A percentile compares a stretch with the other conserved stretches of the same genome.
Conservation (phyloP, 768 basidiomycete species). For the Leccinellum rugosiceps region DNA sequence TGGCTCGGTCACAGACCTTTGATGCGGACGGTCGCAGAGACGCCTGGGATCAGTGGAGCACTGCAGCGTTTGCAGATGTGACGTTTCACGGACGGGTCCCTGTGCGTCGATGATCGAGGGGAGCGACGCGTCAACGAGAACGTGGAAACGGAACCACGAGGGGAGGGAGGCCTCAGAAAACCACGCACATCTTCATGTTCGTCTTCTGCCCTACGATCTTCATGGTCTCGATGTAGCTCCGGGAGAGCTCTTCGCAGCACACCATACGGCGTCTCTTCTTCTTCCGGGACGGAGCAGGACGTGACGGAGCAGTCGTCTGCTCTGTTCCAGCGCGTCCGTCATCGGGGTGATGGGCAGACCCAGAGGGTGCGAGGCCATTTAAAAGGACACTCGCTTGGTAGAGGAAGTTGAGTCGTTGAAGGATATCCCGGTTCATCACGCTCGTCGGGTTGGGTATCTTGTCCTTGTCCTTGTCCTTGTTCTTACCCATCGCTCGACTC, state of each 20-base stretch:
- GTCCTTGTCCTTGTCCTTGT: constrained; percentile 55
- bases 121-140: no score
- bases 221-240: constrained; percentile 64
- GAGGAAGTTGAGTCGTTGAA: constrained; percentile 82
- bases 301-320: background rate
- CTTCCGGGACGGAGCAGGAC: background rate
- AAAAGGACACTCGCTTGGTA: constrained; percentile 78
- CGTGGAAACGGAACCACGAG: no score
- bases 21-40: constrained; percentile 60
- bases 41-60: constrained; percentile 62
- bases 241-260: constrained; percentile 51
- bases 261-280: constrained; percentile 30
- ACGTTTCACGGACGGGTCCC: constrained; percentile 83
- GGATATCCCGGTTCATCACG: constrained; percentile 67
- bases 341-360: background rate
- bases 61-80: constrained; percentile 72
- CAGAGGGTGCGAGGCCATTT: constrained; percentile 33
- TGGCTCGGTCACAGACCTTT: constrained; percentile 44
- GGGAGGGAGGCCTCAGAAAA: constrained; percentile 5
- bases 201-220: constrained; percentile 70
- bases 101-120: constrained; percentile 29
- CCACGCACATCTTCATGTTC: constrained; percentile 74
- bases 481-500: constrained; percentile 60
- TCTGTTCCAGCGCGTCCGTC: background rate
- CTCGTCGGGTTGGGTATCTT: constrained; percentile 54